Conservation (phyloP, 345 rosid species). For the Hirschfeldia incana region DNA sequence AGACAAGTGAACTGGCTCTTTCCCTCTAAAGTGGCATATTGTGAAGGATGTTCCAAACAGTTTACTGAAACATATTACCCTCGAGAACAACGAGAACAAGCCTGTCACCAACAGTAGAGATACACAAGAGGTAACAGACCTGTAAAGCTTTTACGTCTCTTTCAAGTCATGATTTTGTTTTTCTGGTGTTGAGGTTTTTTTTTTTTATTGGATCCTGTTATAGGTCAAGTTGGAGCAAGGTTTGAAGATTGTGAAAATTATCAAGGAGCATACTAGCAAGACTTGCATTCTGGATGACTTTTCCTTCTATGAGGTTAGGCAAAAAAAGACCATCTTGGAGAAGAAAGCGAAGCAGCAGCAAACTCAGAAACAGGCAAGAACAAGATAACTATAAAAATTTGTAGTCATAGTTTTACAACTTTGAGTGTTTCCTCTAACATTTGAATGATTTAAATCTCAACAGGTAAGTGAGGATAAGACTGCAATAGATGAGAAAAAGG, state of each 20-base stretch:
- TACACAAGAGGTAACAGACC: constrained; percentile 76
- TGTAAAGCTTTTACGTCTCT: constrained; percentile 4
- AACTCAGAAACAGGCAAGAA: constrained; percentile 51
- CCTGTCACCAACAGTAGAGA: constrained; percentile 97
- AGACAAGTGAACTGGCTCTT: constrained; percentile 97
- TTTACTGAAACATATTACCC: constrained; percentile 78
- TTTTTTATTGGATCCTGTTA: constrained; percentile 5
- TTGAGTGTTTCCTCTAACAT: background rate
- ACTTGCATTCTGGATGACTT: constrained; percentile 91
- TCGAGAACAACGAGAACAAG: constrained; percentile 93
- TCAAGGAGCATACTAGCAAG: constrained; percentile 72
- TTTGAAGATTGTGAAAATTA: constrained; percentile 71
- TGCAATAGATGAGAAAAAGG: constrained; percentile 39
- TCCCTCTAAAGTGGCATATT: constrained; percentile 91
- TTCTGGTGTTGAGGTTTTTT: constrained; percentile 10
- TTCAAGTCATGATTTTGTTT: background rate
- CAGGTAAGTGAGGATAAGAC: constrained; percentile 53
- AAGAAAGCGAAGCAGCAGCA: constrained; percentile 81
- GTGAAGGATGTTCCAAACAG: constrained; percentile 92
- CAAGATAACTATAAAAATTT: constrained; percentile 2
- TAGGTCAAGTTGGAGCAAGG: constrained; percentile 79
- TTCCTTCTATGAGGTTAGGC: constrained; percentile 74
- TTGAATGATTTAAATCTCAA: background rate
- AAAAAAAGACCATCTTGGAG: constrained; percentile 78
- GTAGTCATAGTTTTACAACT: background rate